These are phyloP conservation scores for Cutaneotrichosporon arboriforme DNA, from an alignment of 1,284 basidiomycete genomes.

Conservation along the genomic window DNA sequence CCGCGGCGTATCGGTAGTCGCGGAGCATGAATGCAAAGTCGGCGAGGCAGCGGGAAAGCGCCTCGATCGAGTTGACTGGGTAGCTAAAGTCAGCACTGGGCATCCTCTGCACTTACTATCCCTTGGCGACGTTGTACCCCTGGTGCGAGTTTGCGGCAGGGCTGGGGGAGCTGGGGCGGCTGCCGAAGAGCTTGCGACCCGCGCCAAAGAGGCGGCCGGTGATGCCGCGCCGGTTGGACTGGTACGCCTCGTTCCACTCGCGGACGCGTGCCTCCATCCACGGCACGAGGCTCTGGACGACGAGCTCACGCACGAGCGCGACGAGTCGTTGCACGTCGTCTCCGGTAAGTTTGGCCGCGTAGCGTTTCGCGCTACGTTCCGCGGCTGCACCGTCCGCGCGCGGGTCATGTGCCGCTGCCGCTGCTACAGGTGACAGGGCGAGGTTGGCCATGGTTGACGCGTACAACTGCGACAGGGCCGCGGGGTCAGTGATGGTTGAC, in stretches of 20 bases:
- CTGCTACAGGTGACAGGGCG: conserved; percentile 31
- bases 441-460: conserved; percentile 38
- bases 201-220: conserved; percentile 83
- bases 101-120: conserved; percentile 32
- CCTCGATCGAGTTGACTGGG: conserved; percentile 48
- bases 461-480: conserved; percentile 39
- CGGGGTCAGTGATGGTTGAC: conserved; percentile 23
- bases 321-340: conserved; percentile 74
- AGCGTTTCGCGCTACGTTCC: conserved; percentile 28
- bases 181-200: conserved; percentile 52
- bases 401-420: conserved; percentile 19
- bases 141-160: conserved; percentile 21
- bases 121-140: conserved; percentile 42
- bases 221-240: conserved; percentile 74
- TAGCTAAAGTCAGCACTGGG: conserved; percentile 39
- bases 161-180: conserved; percentile 39
- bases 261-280: conserved; percentile 94
- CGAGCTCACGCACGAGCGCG: conserved; percentile 80
- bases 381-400: conserved; percentile 11
- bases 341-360: conserved; percentile 55
- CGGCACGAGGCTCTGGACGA: conserved; percentile 83
- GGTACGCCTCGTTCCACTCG: conserved; percentile 91
- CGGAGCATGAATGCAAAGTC: conserved; percentile 92
- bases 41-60: conserved; percentile 63
- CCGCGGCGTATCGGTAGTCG: conserved; percentile 77